Evolutionary conservation across 164 flowering plant species (phyloP).

Genomic region (Paratinospora sagittata): DNA sequence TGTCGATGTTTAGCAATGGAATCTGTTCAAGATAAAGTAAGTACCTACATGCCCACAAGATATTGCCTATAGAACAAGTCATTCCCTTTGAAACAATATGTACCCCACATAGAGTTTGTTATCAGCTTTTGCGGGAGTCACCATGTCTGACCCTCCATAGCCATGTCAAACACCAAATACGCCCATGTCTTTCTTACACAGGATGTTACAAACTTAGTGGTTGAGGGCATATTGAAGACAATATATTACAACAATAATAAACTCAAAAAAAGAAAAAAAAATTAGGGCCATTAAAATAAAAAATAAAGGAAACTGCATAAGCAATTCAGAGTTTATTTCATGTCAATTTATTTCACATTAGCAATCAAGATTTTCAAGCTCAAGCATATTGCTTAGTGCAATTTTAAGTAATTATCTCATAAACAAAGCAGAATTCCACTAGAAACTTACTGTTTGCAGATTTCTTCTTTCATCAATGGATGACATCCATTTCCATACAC

Average conservation of each 20-base stretch:
- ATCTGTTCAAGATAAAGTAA: background rate
- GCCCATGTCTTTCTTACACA: too few species aligned
- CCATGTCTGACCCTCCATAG: too few species aligned
- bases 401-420: background rate
- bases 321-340: too few species aligned
- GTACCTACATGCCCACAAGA: background rate
- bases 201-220: background rate
- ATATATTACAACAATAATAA: background rate
- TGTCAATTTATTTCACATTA: too few species aligned
- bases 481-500: slow-evolving; percentile 59
- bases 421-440: background rate
- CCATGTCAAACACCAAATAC: too few species aligned
- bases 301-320: too few species aligned
- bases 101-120: too few species aligned
- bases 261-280: background rate
- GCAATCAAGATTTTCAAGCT: background rate
- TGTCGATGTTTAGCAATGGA: background rate
- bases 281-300: background rate
- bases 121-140: too few species aligned
- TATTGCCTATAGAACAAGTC: too few species aligned
- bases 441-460: slow-evolving; percentile 58
- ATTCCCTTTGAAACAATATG: too few species aligned
- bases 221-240: background rate
- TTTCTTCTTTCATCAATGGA: slow-evolving; percentile 51
- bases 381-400: background rate